Evolutionary conservation across 305 asterid species (phyloP), one percentile per base, ranked within the genome.

Genomic region (Fraxinus dipetala): DNA sequence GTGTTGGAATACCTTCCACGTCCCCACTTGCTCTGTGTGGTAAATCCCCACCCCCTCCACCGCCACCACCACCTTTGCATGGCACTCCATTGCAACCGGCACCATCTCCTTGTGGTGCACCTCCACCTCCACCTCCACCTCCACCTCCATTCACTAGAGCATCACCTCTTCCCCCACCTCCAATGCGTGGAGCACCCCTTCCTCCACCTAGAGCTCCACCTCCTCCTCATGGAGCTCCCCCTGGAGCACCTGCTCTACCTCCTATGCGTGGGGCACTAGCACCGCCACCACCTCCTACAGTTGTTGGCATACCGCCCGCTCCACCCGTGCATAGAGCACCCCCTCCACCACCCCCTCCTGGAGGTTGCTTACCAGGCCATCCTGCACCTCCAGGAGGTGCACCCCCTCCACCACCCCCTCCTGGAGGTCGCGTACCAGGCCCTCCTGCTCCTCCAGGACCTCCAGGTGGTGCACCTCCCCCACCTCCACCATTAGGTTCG

Each of bases 381-480:
- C 75, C 81, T 61, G 59, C 81, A 8, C 81, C 85, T 45, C 69
- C 84, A 40, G 88, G 87, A 38, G 88, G 84, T 34, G 90, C 87
- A 61, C 93, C 95, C 5, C 92, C 89, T 54, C 87, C 83, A 48
- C 91, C 87, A 61, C 93, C 95, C 5, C 92, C 89, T 54, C 87
- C 83, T 59, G 91, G 92, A 79, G 88, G 86, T 84, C 88, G 87
- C 70, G 81, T 70, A 77, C 92, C 89, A 81, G 95, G 97, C 34
- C 97, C 97, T 34, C 96, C 97, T 40, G 85, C 91, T 32, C 96
- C 96, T 75, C 72, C 84, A 2, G 95, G 93, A 75, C 92, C 88
- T 56, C 93, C 93, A 72, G 91, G 95, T 81, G 92, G 89, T 87
- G 97, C 89, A 79, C 97, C 99, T 79, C 98, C 97, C 43, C 98